A percentile compares a stretch with the other conserved stretches of the same genome.
Evolutionary conservation across 2,329 filamentous ascomycete genomes (phyloP).

Genomic region (Paracamarosporium sp.): DNA sequence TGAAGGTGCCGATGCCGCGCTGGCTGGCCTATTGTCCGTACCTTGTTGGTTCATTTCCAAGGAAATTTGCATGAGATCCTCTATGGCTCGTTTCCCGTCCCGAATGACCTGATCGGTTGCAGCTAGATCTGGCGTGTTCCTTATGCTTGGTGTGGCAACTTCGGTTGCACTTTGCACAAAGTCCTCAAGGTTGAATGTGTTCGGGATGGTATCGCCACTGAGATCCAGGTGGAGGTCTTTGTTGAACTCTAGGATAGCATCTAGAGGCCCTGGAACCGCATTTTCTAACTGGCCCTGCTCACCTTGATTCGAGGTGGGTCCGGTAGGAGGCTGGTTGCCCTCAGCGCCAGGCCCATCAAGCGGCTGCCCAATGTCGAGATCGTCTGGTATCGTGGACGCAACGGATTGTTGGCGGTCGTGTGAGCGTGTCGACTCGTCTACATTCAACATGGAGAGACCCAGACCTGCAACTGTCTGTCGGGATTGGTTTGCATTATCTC

Average conservation of each 20-base stretch:
- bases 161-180: conserved; percentile 55
- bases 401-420: conserved; percentile 37
- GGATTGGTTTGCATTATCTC: conserved; percentile 27
- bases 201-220: conserved; percentile 42
- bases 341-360: conserved; percentile 24
- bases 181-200: conserved; percentile 48
- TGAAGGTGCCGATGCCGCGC: conserved; percentile 22
- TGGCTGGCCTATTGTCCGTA: conserved; percentile 20
- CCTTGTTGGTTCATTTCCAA: conserved; percentile 27
- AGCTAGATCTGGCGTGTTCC: conserved; percentile 49
- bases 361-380: conserved; percentile 21
- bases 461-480: conserved; percentile 35
- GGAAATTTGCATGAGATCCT: conserved; percentile 33
- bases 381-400: conserved; percentile 38
- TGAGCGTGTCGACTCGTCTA: conserved; percentile 24
- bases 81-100: conserved; percentile 43
- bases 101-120: conserved; percentile 43
- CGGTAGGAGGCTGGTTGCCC: conserved; percentile 20
- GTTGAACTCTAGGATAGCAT: conserved; percentile 38
- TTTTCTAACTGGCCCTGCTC: conserved; percentile 21
- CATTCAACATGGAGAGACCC: conserved; percentile 41
- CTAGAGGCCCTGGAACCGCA: conserved; percentile 28
- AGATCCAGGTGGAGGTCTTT: conserved; percentile 40
- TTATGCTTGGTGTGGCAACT: conserved; percentile 54
- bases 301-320: conserved; percentile 26